A percentile compares a stretch with the other conserved stretches of the same genome.
These are phyloP conservation scores for Perilla frutescens DNA, from an alignment of 257 asterid genomes.

Conservation along the genomic window DNA sequence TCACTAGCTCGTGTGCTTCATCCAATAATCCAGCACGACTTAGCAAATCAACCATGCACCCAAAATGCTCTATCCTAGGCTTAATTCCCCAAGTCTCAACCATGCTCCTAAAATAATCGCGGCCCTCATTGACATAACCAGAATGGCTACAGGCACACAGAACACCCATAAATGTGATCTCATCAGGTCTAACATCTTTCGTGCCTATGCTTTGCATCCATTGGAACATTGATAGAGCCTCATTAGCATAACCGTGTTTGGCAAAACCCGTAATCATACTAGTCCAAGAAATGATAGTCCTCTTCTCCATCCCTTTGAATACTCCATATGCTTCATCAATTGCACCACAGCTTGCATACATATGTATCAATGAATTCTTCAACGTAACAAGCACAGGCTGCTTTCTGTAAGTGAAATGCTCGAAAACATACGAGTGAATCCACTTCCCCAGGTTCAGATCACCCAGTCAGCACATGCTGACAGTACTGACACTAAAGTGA, in stretches of 20 bases:
- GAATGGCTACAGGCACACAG: conserved; percentile 84
- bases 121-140: conserved; percentile 66
- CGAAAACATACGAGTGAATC: conserved; percentile 59
- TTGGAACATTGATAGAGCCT: conserved; percentile 61
- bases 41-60: conserved; percentile 86
- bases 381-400: conserved; percentile 50
- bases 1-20: conserved; percentile 64
- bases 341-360: conserved; percentile 88
- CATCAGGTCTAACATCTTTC: conserved; percentile 54
- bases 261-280: conserved; percentile 79
- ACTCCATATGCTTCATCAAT: conserved; percentile 60
- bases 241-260: conserved; percentile 69
- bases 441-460: conserved; percentile 65
- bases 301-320: conserved; percentile 55
- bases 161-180: conserved; percentile 69
- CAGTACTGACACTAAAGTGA: conserved; percentile 65
- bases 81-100: conserved; percentile 57
- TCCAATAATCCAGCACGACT: conserved; percentile 83
- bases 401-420: conserved; percentile 35
- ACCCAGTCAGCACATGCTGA: conserved; percentile 84
- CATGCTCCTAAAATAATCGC: conserved; percentile 61
- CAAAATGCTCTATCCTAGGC: conserved; percentile 71
- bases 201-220: conserved; percentile 57
- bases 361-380: conserved; percentile 71
- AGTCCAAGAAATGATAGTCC: conserved; percentile 75